These are phyloP conservation scores for Hemisphaericaspora nanyangensis DNA, from an alignment of 805 yeast species.

Conservation along the genomic window DNA sequence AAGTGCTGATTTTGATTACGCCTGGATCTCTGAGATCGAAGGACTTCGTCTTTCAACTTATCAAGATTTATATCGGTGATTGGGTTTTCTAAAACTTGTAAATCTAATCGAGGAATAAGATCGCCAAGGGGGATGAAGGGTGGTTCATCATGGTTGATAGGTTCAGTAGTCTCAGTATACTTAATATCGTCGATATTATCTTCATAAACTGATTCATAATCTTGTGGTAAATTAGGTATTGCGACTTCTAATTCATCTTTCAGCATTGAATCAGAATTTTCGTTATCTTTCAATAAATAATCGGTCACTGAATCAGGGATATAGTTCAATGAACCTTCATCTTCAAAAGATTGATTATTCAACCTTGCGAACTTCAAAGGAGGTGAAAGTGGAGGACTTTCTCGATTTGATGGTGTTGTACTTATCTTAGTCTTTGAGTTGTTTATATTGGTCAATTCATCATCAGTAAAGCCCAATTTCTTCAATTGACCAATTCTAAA, in stretches of 20 bases:
- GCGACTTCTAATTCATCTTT: slow-evolving; percentile 1
- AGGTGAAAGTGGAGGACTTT: slow-evolving; percentile 19
- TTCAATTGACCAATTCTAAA: slow-evolving; percentile 26
- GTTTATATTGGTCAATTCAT: neutral
- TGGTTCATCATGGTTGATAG: slow-evolving; percentile 3
- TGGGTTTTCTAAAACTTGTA: slow-evolving; percentile 8
- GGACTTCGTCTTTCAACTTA: slow-evolving; percentile 20
- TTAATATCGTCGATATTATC: slow-evolving; percentile 3
- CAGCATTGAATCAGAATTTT: slow-evolving; percentile 15
- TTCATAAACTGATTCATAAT: slow-evolving; percentile 2
- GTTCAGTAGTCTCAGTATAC: slow-evolving; percentile 3
- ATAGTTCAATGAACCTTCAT: neutral
- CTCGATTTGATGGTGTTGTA: slow-evolving; percentile 1
- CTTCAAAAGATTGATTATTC: slow-evolving; percentile 4
- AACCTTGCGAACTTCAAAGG: slow-evolving; percentile 18
- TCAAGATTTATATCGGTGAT: slow-evolving; percentile 14
- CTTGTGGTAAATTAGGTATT: neutral
- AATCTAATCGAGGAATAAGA: slow-evolving; percentile 9
- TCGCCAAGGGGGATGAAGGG: slow-evolving; percentile 21
- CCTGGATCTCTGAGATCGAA: slow-evolving; percentile 12
- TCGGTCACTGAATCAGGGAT: neutral
- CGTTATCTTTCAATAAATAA: slow-evolving; percentile 11
- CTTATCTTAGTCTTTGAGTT: neutral
- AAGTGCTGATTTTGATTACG: slow-evolving; percentile 25
- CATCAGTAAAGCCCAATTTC: slow-evolving; percentile 8